Base-by-base conservation (phyloP, 208 protist species). In the Trypanosoma platydactyli region DNA sequence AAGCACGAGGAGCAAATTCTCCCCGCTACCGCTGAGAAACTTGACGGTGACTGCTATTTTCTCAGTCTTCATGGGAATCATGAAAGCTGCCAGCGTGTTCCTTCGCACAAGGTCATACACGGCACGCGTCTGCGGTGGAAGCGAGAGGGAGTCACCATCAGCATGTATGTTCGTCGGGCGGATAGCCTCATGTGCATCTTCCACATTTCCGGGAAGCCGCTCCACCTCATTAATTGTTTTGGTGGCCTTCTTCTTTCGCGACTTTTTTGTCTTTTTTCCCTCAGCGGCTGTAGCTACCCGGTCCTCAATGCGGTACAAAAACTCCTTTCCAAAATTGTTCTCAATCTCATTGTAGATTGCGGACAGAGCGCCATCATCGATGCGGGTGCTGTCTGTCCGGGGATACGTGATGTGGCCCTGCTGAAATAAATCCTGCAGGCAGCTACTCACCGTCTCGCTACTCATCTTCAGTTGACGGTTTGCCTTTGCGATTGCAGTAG, bases 261-360 rank as follows among this genome's bases (percentile, higher is more conserved):
- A 55, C 97, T 92, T 76, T 95, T 94, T 80, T 73, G 89, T 55
- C 91, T 85, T 82, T 97, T 98, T 81, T 97, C 98, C 59, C 84
- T 35, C 96, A 89, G 55, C 98, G 90, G 75, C 33, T 29, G 42
- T 2, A 38, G 29, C 49, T 50, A 35, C 4, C 44, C 77, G 68
- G 27, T 65, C 61, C 57, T 85, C 80, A 29, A 84, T 49, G 80
- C 92, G 79, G 88, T 91, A 88, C 89, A 99, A 68, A 16, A 76
- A 22, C 68, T 94, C 97, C 67, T 98, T 98, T 70, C 99, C 98
- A 79, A 93, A 96, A 53, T 97, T 94, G 73, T 98, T 98, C 71
- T 98, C 98, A 53, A 99, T 98, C 60, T 97, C 96, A 24, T 88
- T 88, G 56, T 99, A 99, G 54, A 99, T 99, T 77, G 98, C 95